These are phyloP conservation scores for Penicillium expansum DNA, from an alignment of 2,329 filamentous ascomycete genomes.

Conservation along the genomic window DNA sequence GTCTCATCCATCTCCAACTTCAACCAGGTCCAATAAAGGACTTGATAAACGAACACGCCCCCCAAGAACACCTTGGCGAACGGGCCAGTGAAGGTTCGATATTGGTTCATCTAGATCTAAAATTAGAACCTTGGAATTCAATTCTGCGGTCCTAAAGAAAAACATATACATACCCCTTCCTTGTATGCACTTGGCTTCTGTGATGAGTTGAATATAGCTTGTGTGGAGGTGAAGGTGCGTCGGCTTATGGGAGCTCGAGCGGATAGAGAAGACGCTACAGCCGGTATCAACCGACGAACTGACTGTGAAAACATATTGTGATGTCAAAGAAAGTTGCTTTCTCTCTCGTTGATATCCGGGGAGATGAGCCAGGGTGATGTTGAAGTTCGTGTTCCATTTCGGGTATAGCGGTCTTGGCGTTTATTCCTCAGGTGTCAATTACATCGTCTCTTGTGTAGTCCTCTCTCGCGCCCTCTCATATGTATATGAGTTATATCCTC, in stretches of 20 bases:
- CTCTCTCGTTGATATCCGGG: conserved; percentile 2
- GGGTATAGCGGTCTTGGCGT: conserved; percentile 4
- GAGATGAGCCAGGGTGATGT: conserved; percentile 15
- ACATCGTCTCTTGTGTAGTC: neutral
- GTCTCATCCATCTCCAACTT: conserved; percentile 48
- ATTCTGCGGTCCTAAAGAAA: neutral
- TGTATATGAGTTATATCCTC: neutral
- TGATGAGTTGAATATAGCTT: conserved; percentile 6
- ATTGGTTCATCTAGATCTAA: conserved; percentile 36
- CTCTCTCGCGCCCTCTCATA: neutral
- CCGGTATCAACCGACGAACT: neutral
- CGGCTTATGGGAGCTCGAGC: neutral
- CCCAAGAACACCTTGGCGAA: conserved; percentile 50
- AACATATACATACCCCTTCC: conserved; percentile 27
- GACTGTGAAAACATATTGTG: conserved; percentile 2
- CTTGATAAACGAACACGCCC: conserved; percentile 49
- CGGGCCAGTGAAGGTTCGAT: conserved; percentile 42
- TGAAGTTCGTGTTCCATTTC: conserved; percentile 7
- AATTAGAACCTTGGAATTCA: neutral
- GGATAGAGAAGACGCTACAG: conserved; percentile 5
- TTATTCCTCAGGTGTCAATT: conserved; percentile 7
- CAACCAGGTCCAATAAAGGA: conserved; percentile 49
- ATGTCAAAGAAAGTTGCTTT: neutral
- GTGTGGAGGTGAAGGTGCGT: conserved; percentile 9
- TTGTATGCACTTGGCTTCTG: conserved; percentile 22